These are phyloP conservation scores for Epichloe sp. DNA, from an alignment of 2,329 filamentous ascomycete genomes.

Conservation along the genomic window DNA sequence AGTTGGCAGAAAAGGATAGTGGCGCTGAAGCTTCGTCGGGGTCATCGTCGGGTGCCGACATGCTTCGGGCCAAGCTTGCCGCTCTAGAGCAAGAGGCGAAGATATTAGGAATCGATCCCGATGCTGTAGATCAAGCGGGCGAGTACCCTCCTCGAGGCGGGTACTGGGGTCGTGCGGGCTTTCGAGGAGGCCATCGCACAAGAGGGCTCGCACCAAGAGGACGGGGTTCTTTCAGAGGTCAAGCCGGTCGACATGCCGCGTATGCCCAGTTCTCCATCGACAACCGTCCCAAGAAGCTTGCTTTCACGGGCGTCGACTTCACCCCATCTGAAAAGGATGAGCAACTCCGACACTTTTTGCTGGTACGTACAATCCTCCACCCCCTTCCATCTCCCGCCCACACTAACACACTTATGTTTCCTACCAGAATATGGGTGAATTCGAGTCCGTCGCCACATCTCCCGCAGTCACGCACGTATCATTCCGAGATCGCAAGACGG, in stretches of 20 bases:
- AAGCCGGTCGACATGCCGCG: constrained; percentile 36
- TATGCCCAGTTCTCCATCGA: constrained; percentile 58
- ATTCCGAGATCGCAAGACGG: constrained; percentile 56
- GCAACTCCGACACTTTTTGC: constrained; percentile 54
- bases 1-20: constrained; percentile 24
- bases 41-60: constrained; percentile 42
- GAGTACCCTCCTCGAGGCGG: constrained; percentile 21
- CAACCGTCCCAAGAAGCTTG: constrained; percentile 58
- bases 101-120: constrained; percentile 53
- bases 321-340: constrained; percentile 52
- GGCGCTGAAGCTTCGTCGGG: constrained; percentile 13
- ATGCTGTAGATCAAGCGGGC: constrained; percentile 32
- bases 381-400: not conserved
- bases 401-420: not conserved
- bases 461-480: constrained; percentile 38
- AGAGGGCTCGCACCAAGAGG: constrained; percentile 22
- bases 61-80: constrained; percentile 57
- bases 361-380: constrained; percentile 33
- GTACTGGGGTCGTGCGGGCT: constrained; percentile 23
- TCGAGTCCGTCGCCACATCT: constrained; percentile 41
- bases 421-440: constrained; percentile 46
- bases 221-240: constrained; percentile 28
- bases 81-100: constrained; percentile 62
- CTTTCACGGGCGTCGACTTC: constrained; percentile 50
- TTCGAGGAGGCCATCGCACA: constrained; percentile 21